Evolutionary conservation across 441 rosid species (phyloP).

Genomic region (Pelargonium cotyledonis): DNA sequence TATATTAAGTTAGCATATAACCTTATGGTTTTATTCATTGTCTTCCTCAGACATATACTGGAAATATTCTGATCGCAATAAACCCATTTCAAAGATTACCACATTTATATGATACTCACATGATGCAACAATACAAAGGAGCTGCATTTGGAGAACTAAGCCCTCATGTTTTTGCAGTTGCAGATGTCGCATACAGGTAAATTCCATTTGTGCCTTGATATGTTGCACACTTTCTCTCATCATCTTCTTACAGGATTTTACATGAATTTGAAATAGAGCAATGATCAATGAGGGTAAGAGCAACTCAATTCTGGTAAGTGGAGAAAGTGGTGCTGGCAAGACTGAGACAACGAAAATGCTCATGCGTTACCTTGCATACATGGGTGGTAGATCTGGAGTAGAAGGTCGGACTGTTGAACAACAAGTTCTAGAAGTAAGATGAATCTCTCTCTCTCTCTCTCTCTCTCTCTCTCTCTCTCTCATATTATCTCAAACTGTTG

Average conservation of each 20-base stretch:
- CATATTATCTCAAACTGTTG: no score
- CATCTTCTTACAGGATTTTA: slow-evolving; percentile 13
- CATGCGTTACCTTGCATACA: slow-evolving; percentile 94
- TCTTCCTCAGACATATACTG: slow-evolving; percentile 80
- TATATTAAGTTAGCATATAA: slow-evolving; percentile 4
- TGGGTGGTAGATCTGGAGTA: slow-evolving; percentile 96
- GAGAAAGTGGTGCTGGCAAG: slow-evolving; percentile 99
- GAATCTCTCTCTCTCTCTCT: background rate
- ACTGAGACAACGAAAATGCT: slow-evolving; percentile 99
- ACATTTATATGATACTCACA: slow-evolving; percentile 94
- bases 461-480: background rate
- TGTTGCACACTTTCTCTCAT: background rate
- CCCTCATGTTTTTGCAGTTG: slow-evolving; percentile 98
- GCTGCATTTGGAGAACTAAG: slow-evolving; percentile 96
- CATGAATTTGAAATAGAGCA: slow-evolving; percentile 47
- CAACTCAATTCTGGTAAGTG: slow-evolving; percentile 97
- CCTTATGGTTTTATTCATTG: slow-evolving; percentile 12
- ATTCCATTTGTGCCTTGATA: slow-evolving; percentile 11
- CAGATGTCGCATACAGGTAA: slow-evolving; percentile 92
- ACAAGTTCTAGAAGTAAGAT: slow-evolving; percentile 92
- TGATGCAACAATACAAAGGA: slow-evolving; percentile 99
- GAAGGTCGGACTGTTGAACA: slow-evolving; percentile 99
- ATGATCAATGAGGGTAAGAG: slow-evolving; percentile 98
- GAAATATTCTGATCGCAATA: slow-evolving; percentile 94
- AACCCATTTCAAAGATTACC: slow-evolving; percentile 98